Evolutionary conservation across 2,329 filamentous ascomycete genomes (phyloP).

Genomic region (Phoma sp.): DNA sequence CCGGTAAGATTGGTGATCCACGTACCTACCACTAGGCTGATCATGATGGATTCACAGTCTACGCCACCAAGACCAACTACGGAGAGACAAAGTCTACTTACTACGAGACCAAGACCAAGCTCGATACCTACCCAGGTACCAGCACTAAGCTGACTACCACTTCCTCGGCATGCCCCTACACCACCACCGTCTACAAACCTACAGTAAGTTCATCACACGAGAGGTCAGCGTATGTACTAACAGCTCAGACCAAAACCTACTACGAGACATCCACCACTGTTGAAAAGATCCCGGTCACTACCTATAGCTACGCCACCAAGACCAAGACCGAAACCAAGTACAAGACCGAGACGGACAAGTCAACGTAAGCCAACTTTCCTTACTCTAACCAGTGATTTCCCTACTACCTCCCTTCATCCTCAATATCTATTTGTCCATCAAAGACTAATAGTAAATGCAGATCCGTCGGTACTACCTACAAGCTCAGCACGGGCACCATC

Average conservation of each 20-base stretch:
- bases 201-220: background rate
- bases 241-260: background rate
- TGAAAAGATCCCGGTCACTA: slow-evolving; percentile 1
- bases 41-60: slow-evolving; percentile 8
- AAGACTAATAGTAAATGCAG: background rate
- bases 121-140: slow-evolving; percentile 25
- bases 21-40: too few relatives aligned
- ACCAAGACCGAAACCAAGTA: slow-evolving; percentile 20
- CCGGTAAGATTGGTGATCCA: slow-evolving; percentile 16
- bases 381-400: too few relatives aligned
- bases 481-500: background rate
- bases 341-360: background rate
- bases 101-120: slow-evolving; percentile 28
- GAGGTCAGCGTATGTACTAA: background rate
- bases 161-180: background rate
- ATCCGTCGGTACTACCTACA: background rate
- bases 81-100: slow-evolving; percentile 18
- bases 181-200: slow-evolving; percentile 1
- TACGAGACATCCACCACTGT: background rate
- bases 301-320: slow-evolving; percentile 24
- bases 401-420: too few relatives aligned
- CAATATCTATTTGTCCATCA: too few relatives aligned
- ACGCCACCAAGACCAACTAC: slow-evolving; percentile 22
- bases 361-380: too few relatives aligned
- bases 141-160: slow-evolving; percentile 1